A percentile compares a stretch with the other conserved stretches of the same genome.
Conservation (phyloP, 768 basidiomycete genomes). For the Trichaptum fuscoviolaceum region DNA sequence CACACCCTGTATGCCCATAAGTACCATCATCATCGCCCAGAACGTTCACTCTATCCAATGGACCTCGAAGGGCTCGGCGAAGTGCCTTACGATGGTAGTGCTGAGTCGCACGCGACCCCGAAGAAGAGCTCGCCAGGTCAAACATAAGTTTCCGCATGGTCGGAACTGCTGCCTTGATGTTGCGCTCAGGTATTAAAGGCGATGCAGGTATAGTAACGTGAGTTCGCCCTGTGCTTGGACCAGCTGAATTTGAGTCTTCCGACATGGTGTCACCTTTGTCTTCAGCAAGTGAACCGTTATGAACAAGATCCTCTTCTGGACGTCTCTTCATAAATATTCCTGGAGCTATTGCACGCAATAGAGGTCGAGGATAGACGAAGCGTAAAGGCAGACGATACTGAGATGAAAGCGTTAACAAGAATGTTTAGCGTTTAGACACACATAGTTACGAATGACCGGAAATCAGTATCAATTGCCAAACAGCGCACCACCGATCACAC, state of each 20-base stretch:
- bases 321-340: neutral
- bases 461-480: too few relatives aligned
- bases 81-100: conserved; percentile 1
- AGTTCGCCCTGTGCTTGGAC: neutral
- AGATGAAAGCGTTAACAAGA: neutral
- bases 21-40: conserved; percentile 48
- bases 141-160: neutral
- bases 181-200: neutral
- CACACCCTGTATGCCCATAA: conserved; percentile 65
- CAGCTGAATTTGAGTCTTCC: neutral
- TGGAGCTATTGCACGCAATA: neutral
- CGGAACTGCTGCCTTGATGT: neutral
- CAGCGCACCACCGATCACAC: too few relatives aligned
- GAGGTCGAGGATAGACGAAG: neutral
- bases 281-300: neutral
- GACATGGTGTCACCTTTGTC: neutral
- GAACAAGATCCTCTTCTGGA: neutral
- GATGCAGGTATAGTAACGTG: neutral
- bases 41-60: conserved; percentile 65
- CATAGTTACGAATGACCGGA: too few relatives aligned
- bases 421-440: neutral
- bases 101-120: neutral
- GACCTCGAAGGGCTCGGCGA: conserved; percentile 14
- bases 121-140: neutral
- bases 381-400: neutral